A percentile compares a stretch with the other conserved stretches of the same genome.
Conservation (phyloP, 805 yeast species). For the Vanderwaltozyma yarrowii region DNA sequence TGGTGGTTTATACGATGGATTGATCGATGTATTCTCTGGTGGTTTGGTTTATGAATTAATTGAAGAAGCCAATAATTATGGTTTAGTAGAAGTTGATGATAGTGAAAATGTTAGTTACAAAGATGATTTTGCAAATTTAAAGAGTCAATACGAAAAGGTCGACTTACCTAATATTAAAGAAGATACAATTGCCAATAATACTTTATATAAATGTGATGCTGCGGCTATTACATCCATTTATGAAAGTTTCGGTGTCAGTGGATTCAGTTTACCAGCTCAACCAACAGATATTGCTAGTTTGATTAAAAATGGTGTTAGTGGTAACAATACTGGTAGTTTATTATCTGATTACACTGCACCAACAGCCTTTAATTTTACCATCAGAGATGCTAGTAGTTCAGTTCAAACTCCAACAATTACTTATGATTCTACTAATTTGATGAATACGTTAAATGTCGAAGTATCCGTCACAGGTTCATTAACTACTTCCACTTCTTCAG, state of each 20-base stretch:
- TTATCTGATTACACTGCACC: slow-evolving; percentile 31
- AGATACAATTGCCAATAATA: slow-evolving; percentile 26
- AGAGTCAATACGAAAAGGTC: slow-evolving; percentile 32
- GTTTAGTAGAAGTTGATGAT: slow-evolving; percentile 49
- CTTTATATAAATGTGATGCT: slow-evolving; percentile 33
- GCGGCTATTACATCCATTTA: slow-evolving; percentile 29
- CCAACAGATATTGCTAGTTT: slow-evolving; percentile 35
- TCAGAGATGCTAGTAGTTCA: slow-evolving; percentile 30
- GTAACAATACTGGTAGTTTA: slow-evolving; percentile 36
- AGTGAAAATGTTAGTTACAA: slow-evolving; percentile 34
- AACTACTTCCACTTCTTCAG: slow-evolving; percentile 9
- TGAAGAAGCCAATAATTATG: slow-evolving; percentile 67
- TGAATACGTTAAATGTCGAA: slow-evolving; percentile 27
- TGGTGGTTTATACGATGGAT: slow-evolving; percentile 56
- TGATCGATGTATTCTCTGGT: slow-evolving; percentile 65
- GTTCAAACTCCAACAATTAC: slow-evolving; percentile 22
- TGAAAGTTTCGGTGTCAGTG: slow-evolving; percentile 33
- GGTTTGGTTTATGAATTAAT: slow-evolving; percentile 91
- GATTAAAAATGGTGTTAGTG: slow-evolving; percentile 40
- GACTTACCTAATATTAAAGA: slow-evolving; percentile 31
- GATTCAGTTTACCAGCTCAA: slow-evolving; percentile 39
- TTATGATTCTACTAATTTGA: slow-evolving; percentile 23
- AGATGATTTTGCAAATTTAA: slow-evolving; percentile 44
- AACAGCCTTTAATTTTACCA: slow-evolving; percentile 33
- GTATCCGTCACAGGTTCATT: too few relatives aligned